These are phyloP conservation scores for Colletotrichum euphorbiae DNA, from an alignment of 2,329 filamentous ascomycete species.

Conservation along the genomic window DNA sequence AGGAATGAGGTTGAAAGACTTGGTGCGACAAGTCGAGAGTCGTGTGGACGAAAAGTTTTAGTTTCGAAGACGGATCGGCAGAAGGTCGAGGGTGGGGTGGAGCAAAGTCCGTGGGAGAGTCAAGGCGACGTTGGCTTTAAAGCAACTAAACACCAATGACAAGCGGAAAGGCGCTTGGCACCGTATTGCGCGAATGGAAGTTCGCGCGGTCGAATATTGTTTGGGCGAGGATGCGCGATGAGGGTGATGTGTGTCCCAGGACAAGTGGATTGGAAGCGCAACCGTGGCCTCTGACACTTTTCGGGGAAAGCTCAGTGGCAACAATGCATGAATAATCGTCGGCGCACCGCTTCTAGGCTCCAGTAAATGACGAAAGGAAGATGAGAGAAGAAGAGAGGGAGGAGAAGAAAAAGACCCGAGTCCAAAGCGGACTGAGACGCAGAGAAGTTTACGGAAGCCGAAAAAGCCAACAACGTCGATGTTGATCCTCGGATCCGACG, in stretches of 20 bases:
- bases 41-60: slow-evolving; percentile 25
- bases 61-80: slow-evolving; percentile 17
- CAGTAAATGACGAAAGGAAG: slow-evolving; percentile 21
- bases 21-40: slow-evolving; percentile 35
- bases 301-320: slow-evolving; percentile 31
- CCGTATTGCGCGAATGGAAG: neutral
- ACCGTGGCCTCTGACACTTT: slow-evolving; percentile 39
- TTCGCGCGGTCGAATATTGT: neutral
- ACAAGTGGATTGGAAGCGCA: slow-evolving; percentile 33
- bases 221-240: neutral
- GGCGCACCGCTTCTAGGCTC: slow-evolving; percentile 19
- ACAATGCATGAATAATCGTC: slow-evolving; percentile 33
- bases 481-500: slow-evolving; percentile 30
- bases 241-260: slow-evolving; percentile 13
- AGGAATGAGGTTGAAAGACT: neutral
- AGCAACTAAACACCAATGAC: slow-evolving; percentile 27
- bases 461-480: slow-evolving; percentile 4
- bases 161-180: slow-evolving; percentile 20
- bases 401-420: slow-evolving; percentile 6
- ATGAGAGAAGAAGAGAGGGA: neutral
- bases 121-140: slow-evolving; percentile 36
- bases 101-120: slow-evolving; percentile 38
- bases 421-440: slow-evolving; percentile 32
- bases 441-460: slow-evolving; percentile 17
- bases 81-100: slow-evolving; percentile 34